A percentile compares a stretch with the other conserved stretches of the same genome.
Evolutionary conservation across 129 eudicot species (phyloP).

Genomic region (Heracleum sosnowskyi): DNA sequence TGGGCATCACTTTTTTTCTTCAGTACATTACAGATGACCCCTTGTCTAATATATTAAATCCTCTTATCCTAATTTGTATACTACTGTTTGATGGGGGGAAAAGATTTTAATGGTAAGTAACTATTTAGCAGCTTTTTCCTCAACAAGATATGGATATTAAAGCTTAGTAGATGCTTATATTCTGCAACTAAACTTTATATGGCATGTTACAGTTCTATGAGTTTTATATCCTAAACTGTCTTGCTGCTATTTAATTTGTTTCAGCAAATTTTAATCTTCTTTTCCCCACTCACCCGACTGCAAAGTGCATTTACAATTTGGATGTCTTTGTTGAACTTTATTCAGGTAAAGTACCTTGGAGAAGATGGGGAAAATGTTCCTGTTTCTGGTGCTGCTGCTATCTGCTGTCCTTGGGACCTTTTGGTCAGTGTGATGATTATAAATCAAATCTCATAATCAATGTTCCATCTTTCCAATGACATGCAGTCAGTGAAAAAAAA

Average conservation of each 20-base stretch:
- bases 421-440: slow-evolving; percentile 49
- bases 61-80: background rate
- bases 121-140: background rate
- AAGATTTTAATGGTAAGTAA: background rate
- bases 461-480: slow-evolving; percentile 4
- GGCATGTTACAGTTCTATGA: background rate
- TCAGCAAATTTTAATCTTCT: background rate
- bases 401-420: slow-evolving; percentile 96
- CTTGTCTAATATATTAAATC: background rate
- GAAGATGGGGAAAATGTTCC: slow-evolving; percentile 88
- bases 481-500: background rate
- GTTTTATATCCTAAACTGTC: background rate
- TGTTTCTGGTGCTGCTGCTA: slow-evolving; percentile 82
- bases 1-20: background rate
- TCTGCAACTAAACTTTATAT: background rate
- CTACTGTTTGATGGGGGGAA: background rate
- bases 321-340: background rate
- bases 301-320: slow-evolving; percentile 1
- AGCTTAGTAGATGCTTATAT: background rate
- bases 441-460: background rate
- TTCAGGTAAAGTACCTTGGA: slow-evolving; percentile 92
- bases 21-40: background rate
- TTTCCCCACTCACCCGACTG: background rate
- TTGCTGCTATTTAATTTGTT: background rate
- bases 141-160: background rate